Evolutionary conservation across 179 eudicot species (phyloP).

Genomic region (Carnegiea gigantea): DNA sequence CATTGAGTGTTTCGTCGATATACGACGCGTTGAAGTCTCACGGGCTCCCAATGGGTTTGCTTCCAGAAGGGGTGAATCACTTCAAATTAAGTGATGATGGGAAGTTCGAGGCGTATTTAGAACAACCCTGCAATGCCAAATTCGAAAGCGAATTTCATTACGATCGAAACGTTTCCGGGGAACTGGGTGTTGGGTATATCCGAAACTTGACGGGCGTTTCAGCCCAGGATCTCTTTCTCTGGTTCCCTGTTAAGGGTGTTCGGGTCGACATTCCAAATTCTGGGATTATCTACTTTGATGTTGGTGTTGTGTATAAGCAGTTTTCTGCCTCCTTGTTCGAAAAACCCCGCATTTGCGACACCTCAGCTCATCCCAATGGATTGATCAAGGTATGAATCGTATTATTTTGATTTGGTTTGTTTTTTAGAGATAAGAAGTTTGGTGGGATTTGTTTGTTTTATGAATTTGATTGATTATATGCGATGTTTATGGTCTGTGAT

Average conservation of each 20-base stretch:
- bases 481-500: neutral
- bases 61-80: slow-evolving; percentile 67
- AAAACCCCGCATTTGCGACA: slow-evolving; percentile 62
- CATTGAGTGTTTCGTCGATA: slow-evolving; percentile 31
- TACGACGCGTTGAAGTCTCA: slow-evolving; percentile 55
- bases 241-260: slow-evolving; percentile 76
- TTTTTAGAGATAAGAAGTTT: neutral
- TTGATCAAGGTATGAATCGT: slow-evolving; percentile 31
- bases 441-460: neutral
- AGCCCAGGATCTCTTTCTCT: slow-evolving; percentile 77
- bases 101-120: slow-evolving; percentile 51
- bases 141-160: slow-evolving; percentile 76
- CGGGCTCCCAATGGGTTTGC: slow-evolving; percentile 68
- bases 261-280: slow-evolving; percentile 83
- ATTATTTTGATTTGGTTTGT: neutral
- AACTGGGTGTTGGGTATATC: slow-evolving; percentile 52
- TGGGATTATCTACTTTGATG: slow-evolving; percentile 81
- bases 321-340: slow-evolving; percentile 74
- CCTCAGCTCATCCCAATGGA: slow-evolving; percentile 32
- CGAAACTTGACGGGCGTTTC: slow-evolving; percentile 61
- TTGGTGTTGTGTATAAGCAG: slow-evolving; percentile 79
- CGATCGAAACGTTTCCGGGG: slow-evolving; percentile 59
- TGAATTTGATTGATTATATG: neutral
- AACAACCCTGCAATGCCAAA: slow-evolving; percentile 67
- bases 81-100: slow-evolving; percentile 49